phyloP scores from a whole-genome alignment of 2,329 filamentous ascomycete species.

The Xylaria sp. region DNA sequence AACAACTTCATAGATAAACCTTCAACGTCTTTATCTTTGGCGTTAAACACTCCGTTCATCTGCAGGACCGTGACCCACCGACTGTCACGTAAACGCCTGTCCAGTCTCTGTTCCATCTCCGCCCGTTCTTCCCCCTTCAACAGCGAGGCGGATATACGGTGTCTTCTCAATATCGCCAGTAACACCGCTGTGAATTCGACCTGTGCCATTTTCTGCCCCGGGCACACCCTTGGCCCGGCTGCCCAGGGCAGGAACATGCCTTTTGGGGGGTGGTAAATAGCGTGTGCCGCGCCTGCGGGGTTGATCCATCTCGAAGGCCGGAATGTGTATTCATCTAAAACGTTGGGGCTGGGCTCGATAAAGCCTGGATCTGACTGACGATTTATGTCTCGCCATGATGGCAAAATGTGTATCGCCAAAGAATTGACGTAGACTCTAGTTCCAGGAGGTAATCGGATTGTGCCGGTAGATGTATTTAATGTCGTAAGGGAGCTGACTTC shows the following conservation, averaged over 20 bases:
- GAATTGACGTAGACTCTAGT: not conserved
- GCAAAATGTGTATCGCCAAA: not conserved
- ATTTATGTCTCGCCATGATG: not conserved
- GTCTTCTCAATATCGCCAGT: not conserved
- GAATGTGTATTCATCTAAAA: not conserved
- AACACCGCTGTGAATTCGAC: not conserved
- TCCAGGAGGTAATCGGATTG: not conserved
- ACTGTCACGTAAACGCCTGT: not conserved
- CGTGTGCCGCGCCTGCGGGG: not conserved
- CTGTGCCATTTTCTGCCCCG: not conserved
- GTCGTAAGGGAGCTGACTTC: not conserved
- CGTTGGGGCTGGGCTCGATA: not conserved
- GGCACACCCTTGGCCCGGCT: not conserved
- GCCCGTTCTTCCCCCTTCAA: not conserved
- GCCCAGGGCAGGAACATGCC: not conserved
- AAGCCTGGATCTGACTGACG: slow-evolving; percentile 1
- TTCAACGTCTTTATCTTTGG: not conserved
- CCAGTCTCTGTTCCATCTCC: not conserved
- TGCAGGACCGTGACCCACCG: not conserved
- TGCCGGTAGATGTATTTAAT: not conserved
- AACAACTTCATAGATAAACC: not conserved
- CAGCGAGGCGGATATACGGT: not conserved
- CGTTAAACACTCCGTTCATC: not conserved
- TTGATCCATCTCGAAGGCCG: not conserved
- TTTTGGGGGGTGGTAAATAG: not conserved